Conservation (phyloP, 257 asterid species). For the Penstemon davidsonii region DNA sequence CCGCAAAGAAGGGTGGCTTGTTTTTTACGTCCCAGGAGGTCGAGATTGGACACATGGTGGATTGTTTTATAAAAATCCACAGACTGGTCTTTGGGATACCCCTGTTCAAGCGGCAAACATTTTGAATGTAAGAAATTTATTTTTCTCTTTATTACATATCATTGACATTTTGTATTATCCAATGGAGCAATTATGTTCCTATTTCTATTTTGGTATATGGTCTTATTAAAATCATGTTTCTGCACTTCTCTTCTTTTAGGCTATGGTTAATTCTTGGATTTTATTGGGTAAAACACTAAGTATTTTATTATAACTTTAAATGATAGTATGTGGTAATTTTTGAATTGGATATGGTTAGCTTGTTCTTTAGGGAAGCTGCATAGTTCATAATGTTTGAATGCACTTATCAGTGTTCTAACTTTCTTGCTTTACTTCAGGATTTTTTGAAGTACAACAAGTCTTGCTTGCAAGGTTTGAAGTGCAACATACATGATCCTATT, state of each 20-base stretch:
- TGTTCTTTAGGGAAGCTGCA: slow-evolving; percentile 4
- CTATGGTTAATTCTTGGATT: not conserved
- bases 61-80: slow-evolving; percentile 70
- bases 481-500: slow-evolving; percentile 71
- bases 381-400: slow-evolving; percentile 5
- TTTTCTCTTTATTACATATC: slow-evolving; percentile 2
- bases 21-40: slow-evolving; percentile 82
- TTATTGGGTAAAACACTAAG: not conserved
- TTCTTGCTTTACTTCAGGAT: slow-evolving; percentile 52
- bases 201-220: slow-evolving; percentile 4
- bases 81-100: slow-evolving; percentile 87
- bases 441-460: slow-evolving; percentile 72
- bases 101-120: slow-evolving; percentile 83
- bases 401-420: slow-evolving; percentile 18
- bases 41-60: slow-evolving; percentile 96
- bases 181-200: slow-evolving; percentile 6
- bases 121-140: slow-evolving; percentile 51
- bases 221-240: slow-evolving; percentile 19
- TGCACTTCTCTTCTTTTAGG: not conserved
- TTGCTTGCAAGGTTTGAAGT: slow-evolving; percentile 57
- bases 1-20: slow-evolving; percentile 97
- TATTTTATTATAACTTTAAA: not conserved
- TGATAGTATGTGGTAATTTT: slow-evolving; percentile 21
- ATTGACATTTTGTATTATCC: slow-evolving; percentile 2
- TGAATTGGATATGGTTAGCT: slow-evolving; percentile 3